phyloP scores from a whole-genome alignment of 1,284 basidiomycete species.

The Tilletia walkeri region DNA sequence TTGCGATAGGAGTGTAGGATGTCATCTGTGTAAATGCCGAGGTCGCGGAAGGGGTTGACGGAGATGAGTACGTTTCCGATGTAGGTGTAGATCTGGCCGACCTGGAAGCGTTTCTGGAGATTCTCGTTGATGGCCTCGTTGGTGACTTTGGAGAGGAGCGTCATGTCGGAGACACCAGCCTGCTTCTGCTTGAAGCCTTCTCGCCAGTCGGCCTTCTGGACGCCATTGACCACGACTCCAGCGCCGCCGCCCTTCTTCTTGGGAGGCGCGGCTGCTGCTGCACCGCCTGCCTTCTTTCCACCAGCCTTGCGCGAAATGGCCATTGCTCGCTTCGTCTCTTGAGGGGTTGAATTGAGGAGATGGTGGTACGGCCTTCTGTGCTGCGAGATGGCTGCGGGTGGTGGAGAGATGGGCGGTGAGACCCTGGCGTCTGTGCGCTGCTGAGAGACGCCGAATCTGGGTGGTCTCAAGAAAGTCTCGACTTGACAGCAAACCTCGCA shows the following conservation, averaged over 20 bases:
- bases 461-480: no score
- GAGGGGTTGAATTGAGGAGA: not conserved
- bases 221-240: slow-evolving; percentile 39
- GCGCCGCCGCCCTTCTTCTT: slow-evolving; percentile 20
- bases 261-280: slow-evolving; percentile 35
- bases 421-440: no score
- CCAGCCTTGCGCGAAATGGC: slow-evolving; percentile 55
- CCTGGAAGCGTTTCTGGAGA: slow-evolving; percentile 89
- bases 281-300: slow-evolving; percentile 40
- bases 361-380: not conserved
- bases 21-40: slow-evolving; percentile 84
- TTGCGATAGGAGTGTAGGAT: slow-evolving; percentile 82
- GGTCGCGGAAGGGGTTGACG: slow-evolving; percentile 94
- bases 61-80: slow-evolving; percentile 97
- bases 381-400: not conserved
- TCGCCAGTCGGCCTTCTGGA: slow-evolving; percentile 54
- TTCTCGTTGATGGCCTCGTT: slow-evolving; percentile 99
- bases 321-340: slow-evolving; percentile 26
- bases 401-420: not conserved
- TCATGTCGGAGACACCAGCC: slow-evolving; percentile 98
- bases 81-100: slow-evolving; percentile 97
- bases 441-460: no score
- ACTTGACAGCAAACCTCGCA: no score
- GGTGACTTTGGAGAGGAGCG: slow-evolving; percentile 90
- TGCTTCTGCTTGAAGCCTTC: slow-evolving; percentile 55